A percentile compares a stretch with the other conserved stretches of the same genome.
Evolutionary conservation across 768 basidiomycete genomes (phyloP).

Genomic region (Naganishia friedmannii): DNA sequence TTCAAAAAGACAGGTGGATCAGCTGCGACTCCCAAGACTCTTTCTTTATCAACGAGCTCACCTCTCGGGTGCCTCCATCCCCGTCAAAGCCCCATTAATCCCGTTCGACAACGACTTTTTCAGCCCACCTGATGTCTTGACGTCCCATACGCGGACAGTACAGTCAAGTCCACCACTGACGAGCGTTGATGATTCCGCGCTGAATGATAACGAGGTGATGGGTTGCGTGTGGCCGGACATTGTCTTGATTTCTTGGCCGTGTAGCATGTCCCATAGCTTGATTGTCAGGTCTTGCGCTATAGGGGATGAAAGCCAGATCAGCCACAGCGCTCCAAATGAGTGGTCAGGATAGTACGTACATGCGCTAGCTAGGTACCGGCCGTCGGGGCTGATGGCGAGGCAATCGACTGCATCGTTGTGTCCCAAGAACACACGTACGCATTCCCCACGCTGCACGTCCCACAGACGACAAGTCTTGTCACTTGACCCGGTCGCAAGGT

Average conservation of each 20-base stretch:
- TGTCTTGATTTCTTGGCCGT: slow-evolving; percentile 90
- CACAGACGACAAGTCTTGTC: slow-evolving; percentile 94
- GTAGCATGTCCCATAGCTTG: slow-evolving; percentile 92
- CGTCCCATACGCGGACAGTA: slow-evolving; percentile 98
- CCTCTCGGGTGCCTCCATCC: slow-evolving; percentile 59
- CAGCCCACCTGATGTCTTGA: slow-evolving; percentile 57
- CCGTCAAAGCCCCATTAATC: background rate
- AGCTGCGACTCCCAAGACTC: background rate
- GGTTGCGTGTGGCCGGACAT: slow-evolving; percentile 91
- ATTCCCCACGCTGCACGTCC: slow-evolving; percentile 95
- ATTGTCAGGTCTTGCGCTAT: slow-evolving; percentile 85
- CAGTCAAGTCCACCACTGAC: slow-evolving; percentile 90
- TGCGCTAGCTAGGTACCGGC: slow-evolving; percentile 85
- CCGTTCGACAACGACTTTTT: slow-evolving; percentile 25
- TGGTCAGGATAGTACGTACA: slow-evolving; percentile 55
- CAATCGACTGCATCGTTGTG: slow-evolving; percentile 85
- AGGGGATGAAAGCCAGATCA: slow-evolving; percentile 5
- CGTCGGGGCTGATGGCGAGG: slow-evolving; percentile 87
- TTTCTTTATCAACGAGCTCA: slow-evolving; percentile 53
- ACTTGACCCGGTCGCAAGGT: slow-evolving; percentile 92
- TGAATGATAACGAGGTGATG: slow-evolving; percentile 85
- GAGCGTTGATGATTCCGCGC: slow-evolving; percentile 82
- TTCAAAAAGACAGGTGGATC: slow-evolving; percentile 47
- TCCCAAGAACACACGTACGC: slow-evolving; percentile 91
- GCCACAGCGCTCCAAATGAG: background rate